Conservation (phyloP, 495 filamentous ascomycete genomes). For the Podospora pseudocomata region DNA sequence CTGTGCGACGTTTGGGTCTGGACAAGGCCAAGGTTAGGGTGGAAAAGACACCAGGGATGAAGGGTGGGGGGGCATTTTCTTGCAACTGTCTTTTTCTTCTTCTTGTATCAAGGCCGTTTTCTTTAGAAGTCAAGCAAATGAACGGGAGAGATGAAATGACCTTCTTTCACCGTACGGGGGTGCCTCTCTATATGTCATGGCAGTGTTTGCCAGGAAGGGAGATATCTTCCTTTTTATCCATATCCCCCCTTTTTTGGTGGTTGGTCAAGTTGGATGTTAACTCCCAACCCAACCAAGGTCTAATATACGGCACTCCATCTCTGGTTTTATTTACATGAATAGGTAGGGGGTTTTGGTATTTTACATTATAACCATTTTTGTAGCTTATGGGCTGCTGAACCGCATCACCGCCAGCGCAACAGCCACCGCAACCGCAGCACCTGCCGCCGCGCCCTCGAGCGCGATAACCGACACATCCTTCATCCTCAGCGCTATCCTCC, state of each 20-base stretch:
- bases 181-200: too few relatives aligned
- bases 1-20: background rate
- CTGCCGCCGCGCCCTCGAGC: slow-evolving; percentile 68
- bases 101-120: background rate
- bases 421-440: slow-evolving; percentile 59
- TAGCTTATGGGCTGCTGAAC: slow-evolving; percentile 16
- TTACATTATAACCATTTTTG: background rate
- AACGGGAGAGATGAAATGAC: background rate
- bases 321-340: background rate
- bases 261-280: background rate
- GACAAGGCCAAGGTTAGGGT: background rate
- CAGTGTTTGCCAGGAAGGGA: too few relatives aligned
- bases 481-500: slow-evolving; percentile 62
- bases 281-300: background rate
- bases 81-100: background rate
- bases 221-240: too few relatives aligned
- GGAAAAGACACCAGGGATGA: background rate
- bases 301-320: background rate
- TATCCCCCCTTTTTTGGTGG: too few relatives aligned
- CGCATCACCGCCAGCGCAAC: slow-evolving; percentile 56
- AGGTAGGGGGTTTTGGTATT: background rate
- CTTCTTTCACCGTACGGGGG: too few relatives aligned
- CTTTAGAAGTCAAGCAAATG: background rate
- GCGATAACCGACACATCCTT: slow-evolving; percentile 69
- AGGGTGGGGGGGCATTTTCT: background rate